Evolutionary conservation across 192 early-diverging fungal species (phyloP), one percentile per base, ranked within the genome.

Genomic region (Dispira parvispora): DNA sequence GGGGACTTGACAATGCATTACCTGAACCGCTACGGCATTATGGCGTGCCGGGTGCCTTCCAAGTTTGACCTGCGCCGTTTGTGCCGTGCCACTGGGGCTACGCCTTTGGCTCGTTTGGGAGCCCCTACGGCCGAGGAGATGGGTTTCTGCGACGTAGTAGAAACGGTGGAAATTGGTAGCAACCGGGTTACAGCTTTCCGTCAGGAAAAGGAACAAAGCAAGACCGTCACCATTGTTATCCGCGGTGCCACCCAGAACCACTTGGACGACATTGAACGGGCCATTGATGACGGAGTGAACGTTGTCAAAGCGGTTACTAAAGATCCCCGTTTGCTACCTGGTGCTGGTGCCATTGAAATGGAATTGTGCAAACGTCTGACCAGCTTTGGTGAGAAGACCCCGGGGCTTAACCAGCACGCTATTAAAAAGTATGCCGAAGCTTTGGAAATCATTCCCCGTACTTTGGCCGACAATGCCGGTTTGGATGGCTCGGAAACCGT

Each of bases 151-250:
- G 95, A 98, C 64, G 79, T 96, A 73, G 87, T 98, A 27, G 90
- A 94, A 70, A 88, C 88, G 42, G 87, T 94, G 54, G 95, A 98
- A 73, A 94, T 98, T 73, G 95, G 95, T 66, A 84, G 87, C 67
- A 94, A 98, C 75, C 85, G 92, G 62, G 94, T 94, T 65, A 98
- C 95, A 12, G 87, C 96, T n/a, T 90, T 98, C 78, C 81, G 92
- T 67, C 95, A 98, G 75, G 80, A 75, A 73, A 60, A 52, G 10
- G 46, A 52, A 13, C 57, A 45, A 0, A 86, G 86, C 53, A 88
- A 87, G 71, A 90, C 93, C 43, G 88, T 90, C 21, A 98, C 95
- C 11, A 91, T 98, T 67, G 90, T 98, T 42, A 78, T 98, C 56
- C 90, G 95, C 67, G 95, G 95, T 49, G 93, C 90, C 8, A 98